Base-by-base conservation (phyloP, 345 rosid species). In the Linum trigynum region DNA sequence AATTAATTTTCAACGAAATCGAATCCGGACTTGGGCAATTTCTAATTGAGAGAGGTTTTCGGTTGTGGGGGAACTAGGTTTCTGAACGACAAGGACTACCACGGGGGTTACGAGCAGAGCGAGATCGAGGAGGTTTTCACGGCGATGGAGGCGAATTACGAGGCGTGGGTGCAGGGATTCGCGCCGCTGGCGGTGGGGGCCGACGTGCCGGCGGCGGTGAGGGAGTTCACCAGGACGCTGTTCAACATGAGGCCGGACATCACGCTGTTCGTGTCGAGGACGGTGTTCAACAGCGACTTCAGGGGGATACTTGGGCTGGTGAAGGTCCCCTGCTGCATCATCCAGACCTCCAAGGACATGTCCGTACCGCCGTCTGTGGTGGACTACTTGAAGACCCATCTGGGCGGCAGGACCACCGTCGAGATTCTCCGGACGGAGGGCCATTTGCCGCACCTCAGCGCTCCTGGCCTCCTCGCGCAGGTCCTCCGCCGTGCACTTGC, bases 241-340 rank as follows among this genome's bases (percentile, higher is more conserved):
- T 91, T 91, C 76, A 91, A 91, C 57, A 91, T 91, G 97, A 81
- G 97, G 45, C 96, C 96, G 0, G 96, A 91, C 75, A 91, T 91
- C 11, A 70, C 97, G 1, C 66, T 91, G 3, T 83, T 82, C 60
- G 91, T 88, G 0, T 80, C 76, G 0, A 72, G 82, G 42, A 83
- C 87, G n/a, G 91, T 86, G 2, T 86, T 91, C 55, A 80, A 70
- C 38, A 79, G 87, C 40, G 97, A 91, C 69, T 65, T 85, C 4
- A 78, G 96, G 68, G 94, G 86, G 1, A 77, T 91, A 8, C 79
- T 91, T 0, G 96, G 94, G 3, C 62, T 85, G 0, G 94, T 91
- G 0, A 82, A 53, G 65, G 87, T 75, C 0, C 91, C 96, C 0
- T 82, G 86, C 17, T 83, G 90, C 62, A 74, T 91, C 40, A 73